Base-by-base conservation (phyloP, 1,139 yeast species). In the Zygosaccharomyces pseudobailii region DNA sequence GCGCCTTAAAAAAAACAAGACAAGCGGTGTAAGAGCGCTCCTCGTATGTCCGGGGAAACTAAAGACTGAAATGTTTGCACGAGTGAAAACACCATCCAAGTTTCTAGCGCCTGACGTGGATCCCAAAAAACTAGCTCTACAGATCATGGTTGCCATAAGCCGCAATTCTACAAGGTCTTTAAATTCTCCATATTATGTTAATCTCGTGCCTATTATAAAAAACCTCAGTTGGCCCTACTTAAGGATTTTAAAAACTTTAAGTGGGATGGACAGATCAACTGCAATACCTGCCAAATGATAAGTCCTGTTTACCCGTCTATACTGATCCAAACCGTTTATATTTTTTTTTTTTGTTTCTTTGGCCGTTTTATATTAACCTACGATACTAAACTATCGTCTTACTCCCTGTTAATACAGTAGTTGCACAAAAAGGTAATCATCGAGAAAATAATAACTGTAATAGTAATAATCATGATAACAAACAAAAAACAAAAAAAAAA, bases 21-120 rank as follows among this genome's bases (percentile, higher is more conserved):
- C 25, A 5, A 69, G 67, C 46, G 64, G 68, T 0, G 44, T 89
- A 20, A 82, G 82, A 56, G 84, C 95, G 0, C 68, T 90, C 46
- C 71, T 90, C 36, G 74, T 90, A 0, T 83, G 94, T 58, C 95
- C 96, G 0, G 97, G 98, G 0, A 97, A 90, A 62, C 65, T 90
- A 50, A 75, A 73, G 46, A 87, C 96, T 0, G 60, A 66, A 5
- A 76, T 90, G 87, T 90, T 90, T 62, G 70, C 69, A 28, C 80
- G 82, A 3, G 85, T 90, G 5, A 56, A 65, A 25, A 84, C 95
- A 0, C 96, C 97, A 0, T 81, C 87, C 4, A 67, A 73, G 2
- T 52, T 84, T 3, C 63, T 89, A 17, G 97, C 97, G 0, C 97
- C 97, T 0, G 87, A 85, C 54, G 69, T 89, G 41, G 84, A 82